Percentiles rank a stretch among this genome's conserved stretches.
Conservation (phyloP, 495 filamentous ascomycete genomes). For the Penicillium mononematosum region DNA sequence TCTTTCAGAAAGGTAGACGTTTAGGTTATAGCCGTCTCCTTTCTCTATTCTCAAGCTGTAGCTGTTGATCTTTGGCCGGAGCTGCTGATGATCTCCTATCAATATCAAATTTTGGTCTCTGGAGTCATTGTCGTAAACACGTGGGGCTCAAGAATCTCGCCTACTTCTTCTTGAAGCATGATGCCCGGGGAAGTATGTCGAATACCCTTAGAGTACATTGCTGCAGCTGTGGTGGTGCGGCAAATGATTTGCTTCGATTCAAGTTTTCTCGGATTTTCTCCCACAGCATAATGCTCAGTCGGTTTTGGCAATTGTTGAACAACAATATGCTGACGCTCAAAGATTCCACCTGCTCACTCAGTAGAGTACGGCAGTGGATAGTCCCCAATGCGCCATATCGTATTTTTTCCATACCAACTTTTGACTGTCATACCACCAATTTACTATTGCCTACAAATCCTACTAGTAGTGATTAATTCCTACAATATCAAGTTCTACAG, state of each 20-base stretch:
- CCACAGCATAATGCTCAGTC: conserved; percentile 40
- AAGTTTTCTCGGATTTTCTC: conserved; percentile 50
- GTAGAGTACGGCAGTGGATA: conserved; percentile 25
- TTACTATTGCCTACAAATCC: too few species aligned
- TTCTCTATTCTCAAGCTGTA: conserved; percentile 64
- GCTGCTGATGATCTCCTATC: conserved; percentile 77
- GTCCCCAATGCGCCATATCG: too few species aligned
- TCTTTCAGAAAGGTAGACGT: conserved; percentile 70
- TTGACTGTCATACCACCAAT: too few species aligned
- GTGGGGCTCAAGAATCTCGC: conserved; percentile 74
- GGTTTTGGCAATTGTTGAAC: conserved; percentile 44
- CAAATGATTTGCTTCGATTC: conserved; percentile 61
- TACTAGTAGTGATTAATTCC: too few species aligned
- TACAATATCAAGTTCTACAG: too few species aligned
- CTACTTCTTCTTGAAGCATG: conserved; percentile 70
- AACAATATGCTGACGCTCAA: conserved; percentile 36
- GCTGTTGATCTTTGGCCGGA: conserved; percentile 69
- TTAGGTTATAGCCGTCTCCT: conserved; percentile 67
- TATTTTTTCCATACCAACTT: too few species aligned
- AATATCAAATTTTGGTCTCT: conserved; percentile 63
- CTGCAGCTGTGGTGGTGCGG: conserved; percentile 74
- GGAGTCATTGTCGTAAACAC: conserved; percentile 61
- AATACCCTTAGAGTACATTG: conserved; percentile 59
- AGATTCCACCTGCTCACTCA: conserved; percentile 46
- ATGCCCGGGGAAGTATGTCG: conserved; percentile 30